Evolutionary conservation across 1,139 yeast species (phyloP), one percentile per base, ranked within the genome.

Genomic region (Zhuliangozyma blackwelliae): DNA sequence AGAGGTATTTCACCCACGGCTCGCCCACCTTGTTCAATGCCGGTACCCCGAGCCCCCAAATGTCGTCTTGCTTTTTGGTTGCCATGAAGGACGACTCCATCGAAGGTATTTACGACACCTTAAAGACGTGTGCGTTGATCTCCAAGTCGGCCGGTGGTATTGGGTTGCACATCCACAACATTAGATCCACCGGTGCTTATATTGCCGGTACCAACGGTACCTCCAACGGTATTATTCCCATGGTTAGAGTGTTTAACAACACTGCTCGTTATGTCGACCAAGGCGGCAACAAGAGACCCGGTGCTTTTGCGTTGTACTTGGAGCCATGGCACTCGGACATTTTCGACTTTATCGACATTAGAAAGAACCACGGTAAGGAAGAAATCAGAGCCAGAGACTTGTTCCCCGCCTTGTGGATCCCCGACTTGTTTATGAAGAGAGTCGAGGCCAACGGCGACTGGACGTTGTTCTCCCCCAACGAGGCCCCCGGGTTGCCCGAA

Each of bases 291-390:
- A 88, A 88, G 63, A 78, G 96, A 57, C 96, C 96, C 2, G 96
- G 96, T 54, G 96, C 96, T 10, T 84, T 87, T 60, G 95, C 96
- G 30, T 65, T 87, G 40, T 87, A 87, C 61, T 68, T 87, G 40
- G 96, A 87, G 65, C 95, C 96, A 48, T 87, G 96, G 96, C 96
- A 87, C 55, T 77, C 87, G 20, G 96, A 87, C 56, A 75, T 87
- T 40, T 82, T 85, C 57, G 95, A 86, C 42, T 83, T 87, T 55
- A 68, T 87, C 39, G 94, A 87, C 49, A 76, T 87, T 49, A 79
- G 95, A 62, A 87, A 87, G 66, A 87, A 86, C 59, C 95, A 87
- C 57, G 96, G 96, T 46, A 87, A 85, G 55, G 96, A 87, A 64
- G 96, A 87, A 65, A 75, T 82, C 52, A 78, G 96, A 60, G 95